Conservation (phyloP, 2,329 filamentous ascomycete genomes). For the Sarocladium brachiariae region DNA sequence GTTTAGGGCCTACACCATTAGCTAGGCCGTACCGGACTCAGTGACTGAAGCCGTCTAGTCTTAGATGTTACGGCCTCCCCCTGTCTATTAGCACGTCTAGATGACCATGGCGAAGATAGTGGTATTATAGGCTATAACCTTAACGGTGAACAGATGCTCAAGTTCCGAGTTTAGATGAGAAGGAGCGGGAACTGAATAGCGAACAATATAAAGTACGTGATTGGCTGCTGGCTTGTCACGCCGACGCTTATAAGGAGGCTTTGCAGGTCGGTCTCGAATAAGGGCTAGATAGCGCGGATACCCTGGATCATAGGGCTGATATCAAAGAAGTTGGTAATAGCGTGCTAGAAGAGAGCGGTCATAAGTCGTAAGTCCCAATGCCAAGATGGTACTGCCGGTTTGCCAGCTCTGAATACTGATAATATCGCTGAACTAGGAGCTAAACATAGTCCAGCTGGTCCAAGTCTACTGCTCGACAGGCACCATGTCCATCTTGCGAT, state of each 20-base stretch:
- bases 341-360: constrained; percentile 51
- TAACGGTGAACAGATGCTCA: constrained; percentile 37
- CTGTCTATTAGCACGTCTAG: constrained; percentile 19
- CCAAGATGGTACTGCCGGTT: constrained; percentile 27
- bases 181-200: constrained; percentile 45
- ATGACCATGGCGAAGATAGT: not conserved
- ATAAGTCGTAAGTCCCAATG: constrained; percentile 32
- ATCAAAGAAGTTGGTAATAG: constrained; percentile 59
- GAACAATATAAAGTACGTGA: constrained; percentile 52
- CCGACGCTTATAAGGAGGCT: constrained; percentile 41
- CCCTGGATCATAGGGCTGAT: constrained; percentile 41
- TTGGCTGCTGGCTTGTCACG: constrained; percentile 49
- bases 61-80: constrained; percentile 16
- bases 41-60: constrained; percentile 11
- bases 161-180: constrained; percentile 48
- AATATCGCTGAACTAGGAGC: constrained; percentile 29
- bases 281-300: constrained; percentile 44
- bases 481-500: constrained; percentile 13
- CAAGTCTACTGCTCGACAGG: constrained; percentile 22
- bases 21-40: constrained; percentile 8
- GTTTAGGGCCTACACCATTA: constrained; percentile 9
- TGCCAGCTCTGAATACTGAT: constrained; percentile 28
- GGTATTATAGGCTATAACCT: not conserved
- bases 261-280: constrained; percentile 46
- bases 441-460: constrained; percentile 27